Evolutionary conservation across 164 flowering plant species (phyloP).

Genomic region (Aristolochia contorta): DNA sequence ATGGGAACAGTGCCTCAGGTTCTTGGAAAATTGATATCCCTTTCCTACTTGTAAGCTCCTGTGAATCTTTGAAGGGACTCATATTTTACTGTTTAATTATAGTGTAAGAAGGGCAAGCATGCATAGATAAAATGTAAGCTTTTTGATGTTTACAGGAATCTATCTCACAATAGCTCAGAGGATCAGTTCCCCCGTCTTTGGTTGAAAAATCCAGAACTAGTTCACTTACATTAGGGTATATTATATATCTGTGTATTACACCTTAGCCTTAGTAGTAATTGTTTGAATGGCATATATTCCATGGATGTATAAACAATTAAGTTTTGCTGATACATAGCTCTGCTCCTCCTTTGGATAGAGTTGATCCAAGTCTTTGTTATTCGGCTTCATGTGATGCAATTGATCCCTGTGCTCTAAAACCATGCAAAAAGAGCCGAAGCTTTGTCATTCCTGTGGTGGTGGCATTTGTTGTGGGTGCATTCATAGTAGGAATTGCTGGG

Average conservation of each 20-base stretch:
- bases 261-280: too few relatives aligned
- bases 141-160: not conserved
- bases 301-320: not conserved
- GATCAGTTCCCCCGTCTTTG: too few relatives aligned
- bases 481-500: not conserved
- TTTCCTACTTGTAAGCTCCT: not conserved
- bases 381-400: not conserved
- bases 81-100: not conserved
- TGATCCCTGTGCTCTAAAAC: not conserved
- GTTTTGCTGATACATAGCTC: not conserved
- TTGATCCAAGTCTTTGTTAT: not conserved
- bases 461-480: not conserved
- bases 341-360: not conserved
- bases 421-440: not conserved
- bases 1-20: not conserved
- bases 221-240: not conserved
- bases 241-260: too few relatives aligned
- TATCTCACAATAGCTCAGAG: not conserved
- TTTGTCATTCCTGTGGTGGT: not conserved
- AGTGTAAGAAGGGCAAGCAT: too few relatives aligned
- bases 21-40: not conserved
- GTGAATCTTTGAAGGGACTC: too few relatives aligned
- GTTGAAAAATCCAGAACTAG: not conserved
- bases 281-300: not conserved
- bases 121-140: not conserved